Evolutionary conservation across 2,329 filamentous ascomycete genomes (phyloP).

Genomic region (Tolypocladium nubicola): DNA sequence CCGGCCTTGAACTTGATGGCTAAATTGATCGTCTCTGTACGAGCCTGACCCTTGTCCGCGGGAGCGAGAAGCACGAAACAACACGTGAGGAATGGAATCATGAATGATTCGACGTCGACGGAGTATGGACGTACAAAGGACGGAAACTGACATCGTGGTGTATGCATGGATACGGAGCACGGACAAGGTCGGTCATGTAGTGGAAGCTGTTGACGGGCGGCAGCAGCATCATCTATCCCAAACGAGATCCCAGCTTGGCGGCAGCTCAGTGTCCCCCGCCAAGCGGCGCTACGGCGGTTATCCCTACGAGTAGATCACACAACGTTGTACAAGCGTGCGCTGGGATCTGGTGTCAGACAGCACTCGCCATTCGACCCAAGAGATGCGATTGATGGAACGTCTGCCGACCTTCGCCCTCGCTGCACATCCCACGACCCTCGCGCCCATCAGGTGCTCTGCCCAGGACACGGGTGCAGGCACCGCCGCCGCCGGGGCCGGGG

Average conservation of each 20-base stretch:
- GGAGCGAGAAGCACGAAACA: too few species aligned
- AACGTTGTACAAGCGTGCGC: not conserved
- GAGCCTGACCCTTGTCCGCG: not conserved
- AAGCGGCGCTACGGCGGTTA: not conserved
- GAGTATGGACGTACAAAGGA: not conserved
- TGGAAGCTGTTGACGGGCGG: too few species aligned
- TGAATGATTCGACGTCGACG: too few species aligned
- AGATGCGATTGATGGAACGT: not conserved
- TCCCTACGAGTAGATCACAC: not conserved
- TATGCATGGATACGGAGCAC: not conserved
- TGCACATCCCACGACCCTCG: not conserved
- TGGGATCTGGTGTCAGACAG: not conserved
- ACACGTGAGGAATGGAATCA: too few species aligned
- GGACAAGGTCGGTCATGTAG: too few species aligned
- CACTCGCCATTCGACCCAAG: not conserved
- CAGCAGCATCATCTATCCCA: not conserved
- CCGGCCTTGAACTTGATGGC: not conserved
- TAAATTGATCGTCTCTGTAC: not conserved
- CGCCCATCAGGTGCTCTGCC: not conserved
- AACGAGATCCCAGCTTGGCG: not conserved
- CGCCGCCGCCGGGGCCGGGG: not conserved
- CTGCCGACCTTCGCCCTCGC: not conserved
- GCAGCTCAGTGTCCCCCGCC: too few species aligned
- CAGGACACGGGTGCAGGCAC: not conserved
- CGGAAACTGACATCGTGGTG: not conserved